Conservation (phyloP, 352 stramenopile genomes). For the Globisporangium alternatum region DNA sequence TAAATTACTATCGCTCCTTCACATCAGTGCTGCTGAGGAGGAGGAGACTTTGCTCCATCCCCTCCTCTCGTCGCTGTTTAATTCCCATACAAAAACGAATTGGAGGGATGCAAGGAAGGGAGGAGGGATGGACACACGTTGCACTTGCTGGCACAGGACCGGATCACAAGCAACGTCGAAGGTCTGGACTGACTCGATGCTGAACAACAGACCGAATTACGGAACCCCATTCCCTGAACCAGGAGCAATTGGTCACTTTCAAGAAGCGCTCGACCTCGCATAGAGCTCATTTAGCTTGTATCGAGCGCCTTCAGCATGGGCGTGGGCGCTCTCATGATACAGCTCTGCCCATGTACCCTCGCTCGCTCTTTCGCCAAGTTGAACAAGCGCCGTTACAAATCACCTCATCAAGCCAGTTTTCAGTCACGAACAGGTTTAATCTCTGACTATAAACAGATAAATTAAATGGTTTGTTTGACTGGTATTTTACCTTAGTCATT, state of each 20-base stretch:
- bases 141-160: neutral
- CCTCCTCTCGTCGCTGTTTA: neutral
- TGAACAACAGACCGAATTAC: neutral
- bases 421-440: neutral
- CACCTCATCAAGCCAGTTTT: neutral
- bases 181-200: constrained; percentile 10
- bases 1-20: neutral
- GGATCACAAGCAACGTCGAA: neutral
- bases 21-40: neutral
- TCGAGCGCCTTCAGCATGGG: no score
- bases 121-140: neutral
- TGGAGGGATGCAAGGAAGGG: neutral
- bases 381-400: constrained; percentile 2
- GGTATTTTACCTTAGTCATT: no score
- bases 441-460: neutral
- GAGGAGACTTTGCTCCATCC: neutral
- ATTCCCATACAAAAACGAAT: neutral
- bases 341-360: neutral
- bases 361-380: neutral
- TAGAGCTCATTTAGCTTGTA: neutral
- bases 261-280: no score
- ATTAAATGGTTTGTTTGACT: no score
- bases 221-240: neutral
- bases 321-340: neutral
- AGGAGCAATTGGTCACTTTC: no score